Conservation (phyloP, 495 filamentous ascomycete species). For the Penicillium malachiteum region DNA sequence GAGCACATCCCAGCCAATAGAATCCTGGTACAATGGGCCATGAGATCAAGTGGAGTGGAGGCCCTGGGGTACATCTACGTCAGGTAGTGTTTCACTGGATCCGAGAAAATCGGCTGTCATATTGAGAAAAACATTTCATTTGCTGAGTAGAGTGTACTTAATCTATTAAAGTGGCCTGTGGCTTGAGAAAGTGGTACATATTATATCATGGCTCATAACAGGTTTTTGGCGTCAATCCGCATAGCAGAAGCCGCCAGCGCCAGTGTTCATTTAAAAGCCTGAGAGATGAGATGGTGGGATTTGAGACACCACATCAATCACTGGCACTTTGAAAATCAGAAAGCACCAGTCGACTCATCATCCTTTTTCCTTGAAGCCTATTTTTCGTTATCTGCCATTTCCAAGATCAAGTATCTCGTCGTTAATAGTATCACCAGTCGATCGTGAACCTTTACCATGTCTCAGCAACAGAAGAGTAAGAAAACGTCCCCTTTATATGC, state of each 20-base stretch:
- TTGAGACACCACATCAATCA: too few relatives aligned
- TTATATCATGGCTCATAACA: slow-evolving; percentile 29
- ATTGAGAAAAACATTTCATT: neutral
- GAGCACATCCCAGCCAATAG: slow-evolving; percentile 17
- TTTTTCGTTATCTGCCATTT: too few relatives aligned
- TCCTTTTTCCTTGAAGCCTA: too few relatives aligned
- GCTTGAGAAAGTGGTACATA: slow-evolving; percentile 16
- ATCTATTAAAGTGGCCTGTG: slow-evolving; percentile 17
- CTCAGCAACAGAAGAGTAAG: slow-evolving; percentile 6
- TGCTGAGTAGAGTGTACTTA: neutral
- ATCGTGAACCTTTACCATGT: slow-evolving; percentile 7
- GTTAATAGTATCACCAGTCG: too few relatives aligned
- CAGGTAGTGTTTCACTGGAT: slow-evolving; percentile 4
- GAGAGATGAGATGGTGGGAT: neutral
- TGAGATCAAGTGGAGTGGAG: slow-evolving; percentile 6
- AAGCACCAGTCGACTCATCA: too few relatives aligned
- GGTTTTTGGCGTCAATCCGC: slow-evolving; percentile 7
- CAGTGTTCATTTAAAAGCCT: neutral
- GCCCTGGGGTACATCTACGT: slow-evolving; percentile 12
- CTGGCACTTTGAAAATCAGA: too few relatives aligned
- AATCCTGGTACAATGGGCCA: neutral
- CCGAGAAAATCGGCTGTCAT: neutral
- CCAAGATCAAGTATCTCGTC: neutral
- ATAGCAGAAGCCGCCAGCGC: neutral
- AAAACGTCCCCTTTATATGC: neutral